A percentile compares a stretch with the other conserved stretches of the same genome.
phyloP scores from a whole-genome alignment of 768 basidiomycete species.

The Podaxis pistillaris region DNA sequence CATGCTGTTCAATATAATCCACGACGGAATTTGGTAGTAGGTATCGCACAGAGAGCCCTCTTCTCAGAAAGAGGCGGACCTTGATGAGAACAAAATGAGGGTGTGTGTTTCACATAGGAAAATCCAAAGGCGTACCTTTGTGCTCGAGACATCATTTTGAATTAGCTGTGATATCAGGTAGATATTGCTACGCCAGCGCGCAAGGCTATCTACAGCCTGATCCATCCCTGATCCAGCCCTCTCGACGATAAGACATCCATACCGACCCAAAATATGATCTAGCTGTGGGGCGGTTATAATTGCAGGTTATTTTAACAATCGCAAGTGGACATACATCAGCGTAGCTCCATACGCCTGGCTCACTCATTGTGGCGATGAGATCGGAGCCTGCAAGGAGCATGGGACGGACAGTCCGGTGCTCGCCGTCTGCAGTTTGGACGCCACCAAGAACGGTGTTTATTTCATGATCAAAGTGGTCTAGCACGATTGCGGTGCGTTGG shows the following conservation, averaged over 20 bases:
- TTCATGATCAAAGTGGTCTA: conserved; percentile 96
- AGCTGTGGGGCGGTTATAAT: conserved; percentile 48
- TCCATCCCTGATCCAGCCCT: conserved; percentile 92
- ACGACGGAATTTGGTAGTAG: conserved; percentile 89
- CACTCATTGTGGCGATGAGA: conserved; percentile 95
- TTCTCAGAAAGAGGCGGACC: conserved; percentile 72
- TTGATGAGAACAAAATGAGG: conserved; percentile 18
- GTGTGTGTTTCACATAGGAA: not conserved
- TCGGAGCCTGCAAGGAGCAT: conserved; percentile 99
- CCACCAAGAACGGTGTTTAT: conserved; percentile 87
- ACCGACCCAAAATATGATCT: conserved; percentile 93
- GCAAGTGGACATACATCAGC: conserved; percentile 69
- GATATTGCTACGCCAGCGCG: conserved; percentile 80
- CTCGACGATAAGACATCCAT: conserved; percentile 94
- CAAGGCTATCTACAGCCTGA: conserved; percentile 72
- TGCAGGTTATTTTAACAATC: conserved; percentile 4
- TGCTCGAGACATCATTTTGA: conserved; percentile 96
- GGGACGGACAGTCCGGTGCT: conserved; percentile 73
- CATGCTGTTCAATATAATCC: conserved; percentile 89
- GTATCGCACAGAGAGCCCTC: conserved; percentile 84
- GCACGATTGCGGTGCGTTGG: conserved; percentile 93
- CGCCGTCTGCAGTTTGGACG: conserved; percentile 67
- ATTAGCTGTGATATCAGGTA: conserved; percentile 92
- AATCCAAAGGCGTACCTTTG: conserved; percentile 55
- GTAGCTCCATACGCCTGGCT: conserved; percentile 97